phyloP scores from a whole-genome alignment of 495 filamentous ascomycete genomes.

The Daldinia vernicosa region DNA sequence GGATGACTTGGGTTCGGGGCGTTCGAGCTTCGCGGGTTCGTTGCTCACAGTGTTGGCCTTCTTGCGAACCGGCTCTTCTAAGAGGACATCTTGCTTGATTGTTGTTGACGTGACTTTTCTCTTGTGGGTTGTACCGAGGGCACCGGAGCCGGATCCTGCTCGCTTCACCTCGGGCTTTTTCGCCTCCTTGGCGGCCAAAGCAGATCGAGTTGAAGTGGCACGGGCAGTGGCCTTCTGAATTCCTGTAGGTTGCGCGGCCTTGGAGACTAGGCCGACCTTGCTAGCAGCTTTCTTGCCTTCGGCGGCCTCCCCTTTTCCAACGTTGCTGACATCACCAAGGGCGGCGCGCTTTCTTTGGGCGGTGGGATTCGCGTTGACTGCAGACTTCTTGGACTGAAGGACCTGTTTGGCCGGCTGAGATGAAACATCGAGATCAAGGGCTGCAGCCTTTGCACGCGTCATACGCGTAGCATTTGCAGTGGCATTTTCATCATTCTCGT shows the following conservation, averaged over 20 bases:
- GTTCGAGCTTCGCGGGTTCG: slow-evolving; percentile 45
- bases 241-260: slow-evolving; percentile 76
- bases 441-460: slow-evolving; percentile 91
- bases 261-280: slow-evolving; percentile 75
- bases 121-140: slow-evolving; percentile 70
- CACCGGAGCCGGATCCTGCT: slow-evolving; percentile 75
- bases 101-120: slow-evolving; percentile 60
- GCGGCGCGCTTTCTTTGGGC: slow-evolving; percentile 74
- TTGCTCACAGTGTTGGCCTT: slow-evolving; percentile 52
- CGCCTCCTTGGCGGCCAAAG: slow-evolving; percentile 68
- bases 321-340: slow-evolving; percentile 95
- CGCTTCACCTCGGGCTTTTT: slow-evolving; percentile 76
- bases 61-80: slow-evolving; percentile 62
- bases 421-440: slow-evolving; percentile 66
- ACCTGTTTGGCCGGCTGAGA: slow-evolving; percentile 68
- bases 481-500: slow-evolving; percentile 96
- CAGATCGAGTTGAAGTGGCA: slow-evolving; percentile 69
- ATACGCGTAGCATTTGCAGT: slow-evolving; percentile 89
- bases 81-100: slow-evolving; percentile 67
- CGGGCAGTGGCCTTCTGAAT: slow-evolving; percentile 78
- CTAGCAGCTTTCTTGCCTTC: slow-evolving; percentile 75
- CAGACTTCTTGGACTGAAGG: slow-evolving; percentile 77
- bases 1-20: slow-evolving; percentile 50
- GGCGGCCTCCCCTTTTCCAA: slow-evolving; percentile 74
- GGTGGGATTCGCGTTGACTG: slow-evolving; percentile 61